Evolutionary conservation across 225 moss, liverwort and hornwort species (phyloP).

Genomic region (Pseudoscleropodium purum): DNA sequence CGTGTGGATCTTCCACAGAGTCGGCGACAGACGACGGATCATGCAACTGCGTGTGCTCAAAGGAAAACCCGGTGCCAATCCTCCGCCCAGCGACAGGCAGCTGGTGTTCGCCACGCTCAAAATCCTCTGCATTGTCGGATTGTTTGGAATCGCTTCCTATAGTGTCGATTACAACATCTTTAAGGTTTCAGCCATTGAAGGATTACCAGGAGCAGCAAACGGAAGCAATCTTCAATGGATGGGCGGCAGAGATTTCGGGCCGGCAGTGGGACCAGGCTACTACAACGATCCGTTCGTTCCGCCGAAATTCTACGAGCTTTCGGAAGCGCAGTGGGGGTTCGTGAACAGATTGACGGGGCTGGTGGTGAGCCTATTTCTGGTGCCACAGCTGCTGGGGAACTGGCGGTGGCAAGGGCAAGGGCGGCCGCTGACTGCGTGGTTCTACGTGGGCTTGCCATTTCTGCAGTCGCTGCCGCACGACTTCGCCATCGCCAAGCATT

Average conservation of each 20-base stretch:
- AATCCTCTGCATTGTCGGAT: not conserved
- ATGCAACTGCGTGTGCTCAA: constrained; percentile 1
- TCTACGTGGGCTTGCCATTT: constrained; percentile 11
- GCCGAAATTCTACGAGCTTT: not conserved
- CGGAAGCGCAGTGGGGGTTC: not conserved
- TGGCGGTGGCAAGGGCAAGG: constrained; percentile 2
- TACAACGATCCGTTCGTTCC: not conserved
- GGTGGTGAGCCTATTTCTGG: constrained; percentile 10
- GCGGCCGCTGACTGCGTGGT: constrained; percentile 4
- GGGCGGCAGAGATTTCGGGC: too few relatives aligned
- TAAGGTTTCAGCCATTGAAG: too few relatives aligned
- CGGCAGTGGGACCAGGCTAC: not conserved
- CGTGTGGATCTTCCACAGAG: constrained; percentile 13
- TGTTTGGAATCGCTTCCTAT: not conserved
- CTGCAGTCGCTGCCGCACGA: constrained; percentile 15
- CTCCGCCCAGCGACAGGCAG: not conserved
- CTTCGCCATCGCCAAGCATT: not conserved
- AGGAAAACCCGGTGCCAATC: not conserved
- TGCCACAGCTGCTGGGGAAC: constrained; percentile 24
- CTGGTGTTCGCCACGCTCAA: not conserved
- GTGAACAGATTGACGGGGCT: constrained; percentile 11
- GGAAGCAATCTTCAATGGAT: not conserved
- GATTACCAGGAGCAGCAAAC: not conserved
- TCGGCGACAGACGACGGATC: constrained; percentile 11
- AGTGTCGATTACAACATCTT: not conserved